Conservation (phyloP, 805 yeast species). For the Isabelozyma gotoi region DNA sequence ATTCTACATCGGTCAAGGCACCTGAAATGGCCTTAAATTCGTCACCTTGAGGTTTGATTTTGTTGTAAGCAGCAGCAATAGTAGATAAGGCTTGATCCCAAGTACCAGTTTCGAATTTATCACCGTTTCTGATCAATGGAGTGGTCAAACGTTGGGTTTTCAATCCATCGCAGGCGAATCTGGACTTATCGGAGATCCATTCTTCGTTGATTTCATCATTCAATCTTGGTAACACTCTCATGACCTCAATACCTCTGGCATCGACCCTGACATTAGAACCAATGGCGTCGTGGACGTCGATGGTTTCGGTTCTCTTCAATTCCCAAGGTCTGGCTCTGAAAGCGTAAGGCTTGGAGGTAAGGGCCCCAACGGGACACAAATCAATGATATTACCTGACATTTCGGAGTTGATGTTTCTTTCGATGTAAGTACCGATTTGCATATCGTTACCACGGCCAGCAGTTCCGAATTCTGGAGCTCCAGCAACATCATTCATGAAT, state of each 20-base stretch:
- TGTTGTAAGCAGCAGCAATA: conserved; percentile 60
- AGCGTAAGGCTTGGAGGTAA: conserved; percentile 89
- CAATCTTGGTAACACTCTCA: conserved; percentile 82
- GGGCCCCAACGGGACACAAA: conserved; percentile 89
- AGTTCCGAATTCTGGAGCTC: conserved; percentile 88
- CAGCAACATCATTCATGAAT: conserved; percentile 87
- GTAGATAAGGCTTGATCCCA: conserved; percentile 85
- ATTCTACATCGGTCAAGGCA: conserved; percentile 78
- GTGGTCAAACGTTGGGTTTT: conserved; percentile 82
- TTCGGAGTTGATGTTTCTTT: conserved; percentile 80
- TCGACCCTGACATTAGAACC: conserved; percentile 85
- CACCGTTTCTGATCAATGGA: conserved; percentile 72
- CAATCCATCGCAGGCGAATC: conserved; percentile 84
- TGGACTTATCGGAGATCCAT: conserved; percentile 86
- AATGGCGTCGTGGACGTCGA: conserved; percentile 80
- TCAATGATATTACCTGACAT: conserved; percentile 85
- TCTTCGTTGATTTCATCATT: conserved; percentile 88
- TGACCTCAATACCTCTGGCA: conserved; percentile 81
- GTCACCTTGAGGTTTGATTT: conserved; percentile 58
- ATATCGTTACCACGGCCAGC: conserved; percentile 89
- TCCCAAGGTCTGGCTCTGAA: conserved; percentile 94
- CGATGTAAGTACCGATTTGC: conserved; percentile 88
- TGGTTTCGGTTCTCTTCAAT: conserved; percentile 81
- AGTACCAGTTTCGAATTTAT: conserved; percentile 67
- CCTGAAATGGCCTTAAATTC: conserved; percentile 84